Percentiles rank a stretch among this genome's conserved stretches.
phyloP scores from a whole-genome alignment of 2,329 filamentous ascomycete genomes.

The Fusarium avenaceum region DNA sequence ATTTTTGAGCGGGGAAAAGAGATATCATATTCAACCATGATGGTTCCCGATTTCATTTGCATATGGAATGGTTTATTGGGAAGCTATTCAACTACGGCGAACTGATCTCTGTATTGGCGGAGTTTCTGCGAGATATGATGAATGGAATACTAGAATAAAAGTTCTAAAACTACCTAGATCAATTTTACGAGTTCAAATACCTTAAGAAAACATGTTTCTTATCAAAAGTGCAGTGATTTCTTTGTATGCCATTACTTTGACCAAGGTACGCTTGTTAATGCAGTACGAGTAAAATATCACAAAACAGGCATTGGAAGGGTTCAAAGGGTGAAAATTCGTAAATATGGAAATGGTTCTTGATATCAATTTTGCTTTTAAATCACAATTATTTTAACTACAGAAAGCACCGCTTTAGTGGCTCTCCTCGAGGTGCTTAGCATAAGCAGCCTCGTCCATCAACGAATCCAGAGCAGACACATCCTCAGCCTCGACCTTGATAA shows the following conservation, averaged over 20 bases:
- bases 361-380: constrained; percentile 40
- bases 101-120: constrained; percentile 34
- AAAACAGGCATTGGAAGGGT: background rate
- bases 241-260: background rate
- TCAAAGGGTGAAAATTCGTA: background rate
- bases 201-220: background rate
- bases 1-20: constrained; percentile 25
- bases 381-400: constrained; percentile 25
- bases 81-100: constrained; percentile 43
- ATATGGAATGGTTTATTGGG: constrained; percentile 35
- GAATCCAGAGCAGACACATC: constrained; percentile 68
- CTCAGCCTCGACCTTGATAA: constrained; percentile 80
- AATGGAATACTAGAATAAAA: constrained; percentile 26
- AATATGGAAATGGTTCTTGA: constrained; percentile 19
- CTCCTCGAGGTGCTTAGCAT: constrained; percentile 56
- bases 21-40: constrained; percentile 48
- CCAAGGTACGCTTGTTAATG: background rate
- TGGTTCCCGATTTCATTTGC: constrained; percentile 23
- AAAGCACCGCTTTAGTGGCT: constrained; percentile 19
- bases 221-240: background rate
- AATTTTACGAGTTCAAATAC: constrained; percentile 15
- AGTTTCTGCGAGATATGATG: constrained; percentile 33
- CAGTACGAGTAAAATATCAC: no score
- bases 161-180: constrained; percentile 20
- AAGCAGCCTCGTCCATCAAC: constrained; percentile 79